Evolutionary conservation across 1,139 yeast genomes (phyloP).

Genomic region (Taiozyma sp.): DNA sequence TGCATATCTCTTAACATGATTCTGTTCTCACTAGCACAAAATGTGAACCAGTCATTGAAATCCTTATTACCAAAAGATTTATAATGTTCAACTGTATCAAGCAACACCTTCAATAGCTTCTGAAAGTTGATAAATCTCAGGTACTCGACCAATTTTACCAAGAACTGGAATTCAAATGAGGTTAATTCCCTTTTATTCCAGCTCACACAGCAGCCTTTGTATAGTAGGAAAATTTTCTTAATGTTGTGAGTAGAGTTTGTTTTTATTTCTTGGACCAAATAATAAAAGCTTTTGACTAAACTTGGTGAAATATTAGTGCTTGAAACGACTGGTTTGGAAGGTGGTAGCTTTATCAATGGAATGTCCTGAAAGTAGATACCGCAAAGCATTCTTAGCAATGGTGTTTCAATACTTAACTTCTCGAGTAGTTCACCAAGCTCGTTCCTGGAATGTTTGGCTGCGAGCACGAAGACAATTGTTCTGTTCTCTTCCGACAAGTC

Average conservation of each 20-base stretch:
- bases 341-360: constrained; percentile 15
- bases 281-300: constrained; percentile 28
- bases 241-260: constrained; percentile 25
- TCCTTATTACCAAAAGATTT: neutral
- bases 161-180: constrained; percentile 31
- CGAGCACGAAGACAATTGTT: constrained; percentile 16
- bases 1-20: constrained; percentile 7
- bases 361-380: constrained; percentile 17
- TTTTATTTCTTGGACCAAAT: constrained; percentile 28
- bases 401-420: constrained; percentile 16
- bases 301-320: constrained; percentile 23
- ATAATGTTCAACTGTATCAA: constrained; percentile 15
- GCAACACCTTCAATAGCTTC: constrained; percentile 26
- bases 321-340: neutral
- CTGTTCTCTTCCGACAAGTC: constrained; percentile 14
- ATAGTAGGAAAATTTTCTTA: constrained; percentile 23
- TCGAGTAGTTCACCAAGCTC: constrained; percentile 18
- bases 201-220: constrained; percentile 27
- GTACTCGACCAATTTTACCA: constrained; percentile 31
- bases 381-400: constrained; percentile 21
- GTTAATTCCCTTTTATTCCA: constrained; percentile 17
- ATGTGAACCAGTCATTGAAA: constrained; percentile 14
- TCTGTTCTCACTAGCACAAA: constrained; percentile 8
- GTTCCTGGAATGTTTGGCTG: constrained; percentile 13
- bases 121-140: constrained; percentile 35